Conservation (phyloP, 148 eudicot genomes). For the Rhododendron griersonianum region DNA sequence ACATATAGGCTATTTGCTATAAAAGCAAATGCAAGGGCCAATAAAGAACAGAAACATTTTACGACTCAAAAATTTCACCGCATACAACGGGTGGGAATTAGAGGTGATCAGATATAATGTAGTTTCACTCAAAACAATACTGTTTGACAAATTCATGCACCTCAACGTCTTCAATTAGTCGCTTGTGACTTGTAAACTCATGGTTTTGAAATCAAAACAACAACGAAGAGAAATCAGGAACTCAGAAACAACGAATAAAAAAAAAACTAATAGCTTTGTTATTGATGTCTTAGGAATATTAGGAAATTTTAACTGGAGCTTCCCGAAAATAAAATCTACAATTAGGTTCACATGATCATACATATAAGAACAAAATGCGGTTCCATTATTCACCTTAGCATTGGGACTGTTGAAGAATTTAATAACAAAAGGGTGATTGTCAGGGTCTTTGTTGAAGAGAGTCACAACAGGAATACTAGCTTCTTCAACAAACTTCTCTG, state of each 20-base stretch:
- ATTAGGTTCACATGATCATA: neutral
- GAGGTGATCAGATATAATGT: neutral
- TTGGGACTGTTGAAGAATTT: constrained; percentile 55
- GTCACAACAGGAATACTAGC: constrained; percentile 58
- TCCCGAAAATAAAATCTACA: neutral
- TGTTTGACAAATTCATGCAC: neutral
- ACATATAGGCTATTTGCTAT: neutral
- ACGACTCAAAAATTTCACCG: neutral
- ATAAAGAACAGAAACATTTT: neutral
- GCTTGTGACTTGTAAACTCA: neutral
- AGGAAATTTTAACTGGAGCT: neutral
- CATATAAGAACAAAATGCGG: neutral
- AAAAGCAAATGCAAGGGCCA: neutral
- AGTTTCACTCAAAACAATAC: neutral
- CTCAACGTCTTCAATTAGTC: neutral
- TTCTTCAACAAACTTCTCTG: constrained; percentile 57
- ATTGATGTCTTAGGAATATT: neutral
- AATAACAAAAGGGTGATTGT: constrained; percentile 51
- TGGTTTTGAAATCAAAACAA: neutral
- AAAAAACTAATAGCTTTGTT: neutral
- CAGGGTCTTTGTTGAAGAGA: constrained; percentile 48
- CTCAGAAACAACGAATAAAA: neutral
- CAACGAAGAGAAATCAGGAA: neutral
- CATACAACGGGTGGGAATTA: neutral
- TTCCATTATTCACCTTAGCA: constrained; percentile 50